Percentiles rank a stretch among this genome's conserved stretches.
Evolutionary conservation across 306 rosid genomes (phyloP).

Genomic region (Vigna radiata): DNA sequence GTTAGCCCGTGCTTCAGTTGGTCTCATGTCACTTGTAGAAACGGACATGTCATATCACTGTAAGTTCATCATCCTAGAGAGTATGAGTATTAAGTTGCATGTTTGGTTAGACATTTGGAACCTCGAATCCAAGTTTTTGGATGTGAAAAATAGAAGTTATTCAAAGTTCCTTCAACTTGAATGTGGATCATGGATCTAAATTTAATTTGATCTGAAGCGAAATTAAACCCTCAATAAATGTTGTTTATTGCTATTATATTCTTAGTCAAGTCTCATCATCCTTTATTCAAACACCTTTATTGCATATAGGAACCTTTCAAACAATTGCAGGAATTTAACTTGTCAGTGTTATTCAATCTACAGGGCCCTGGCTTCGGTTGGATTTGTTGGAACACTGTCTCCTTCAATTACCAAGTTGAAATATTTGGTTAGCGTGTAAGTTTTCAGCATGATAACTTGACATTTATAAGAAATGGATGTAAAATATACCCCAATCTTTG

Average conservation of each 20-base stretch:
- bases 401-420: conserved; percentile 77
- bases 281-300: conserved; percentile 11
- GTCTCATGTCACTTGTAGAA: conserved; percentile 79
- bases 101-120: too few species aligned
- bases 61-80: conserved; percentile 55
- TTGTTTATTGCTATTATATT: neutral
- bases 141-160: too few species aligned
- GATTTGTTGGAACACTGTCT: conserved; percentile 84
- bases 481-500: neutral
- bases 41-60: conserved; percentile 82
- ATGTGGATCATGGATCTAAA: too few species aligned
- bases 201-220: too few species aligned
- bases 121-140: too few species aligned
- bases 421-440: conserved; percentile 84
- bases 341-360: conserved; percentile 42
- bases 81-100: too few species aligned
- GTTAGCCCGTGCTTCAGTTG: conserved; percentile 95
- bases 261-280: conserved; percentile 3
- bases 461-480: conserved; percentile 2
- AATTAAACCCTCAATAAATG: neutral
- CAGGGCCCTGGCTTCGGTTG: conserved; percentile 82
- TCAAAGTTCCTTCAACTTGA: too few species aligned
- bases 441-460: conserved; percentile 31
- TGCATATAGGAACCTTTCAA: neutral
- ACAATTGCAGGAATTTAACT: conserved; percentile 39